Base-by-base conservation (phyloP, 169 alveolate species). In the Plasmodium gallinaceum region DNA sequence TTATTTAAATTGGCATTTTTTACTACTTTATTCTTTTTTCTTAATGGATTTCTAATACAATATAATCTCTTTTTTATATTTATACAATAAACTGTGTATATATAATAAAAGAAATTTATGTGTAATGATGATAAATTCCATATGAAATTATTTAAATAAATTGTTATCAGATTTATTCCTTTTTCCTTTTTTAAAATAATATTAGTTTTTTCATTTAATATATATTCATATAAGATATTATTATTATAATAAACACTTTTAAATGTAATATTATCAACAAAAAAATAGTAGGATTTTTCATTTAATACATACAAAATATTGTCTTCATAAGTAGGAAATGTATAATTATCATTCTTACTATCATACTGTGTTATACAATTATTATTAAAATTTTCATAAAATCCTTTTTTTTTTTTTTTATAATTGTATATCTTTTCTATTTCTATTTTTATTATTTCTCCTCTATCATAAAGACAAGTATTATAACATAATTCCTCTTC, bases 391-490 rank as follows among this genome's bases (percentile, higher is more conserved):
- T 16, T 22, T n/a, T 22, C 58, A 9, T 24, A n/a, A 9, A 6
- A 10, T 14, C 5, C 68, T 22, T 37, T 22, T n/a, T 54, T 43
- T 32, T 26, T 9, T 0, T 0, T 42, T 48, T 65, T 58, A 64
- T 48, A 4, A 62, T 78, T 78, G 2, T 8, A 26, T 58, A 78
- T 57, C 20, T 78, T 60, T n/a, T 65, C 18, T 16, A 78, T 42
- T 65, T 78, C 78, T 42, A 78, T 26, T 78, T 78, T 78, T 16
- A 78, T 54, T 48, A 65, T 43, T 52, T 69, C 89, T 65, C 65
- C 89, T 2, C 32, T 39, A 66, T 8, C 66, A 51, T 24, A 12
- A 32, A 70, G 26, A 22, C 65, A 46, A 22, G 18, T 65, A 37
- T 48, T 62, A 60, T 51, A 65, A 8, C 60, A 37, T 62, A 78